Evolutionary conservation across 768 basidiomycete species (phyloP).

Genomic region (Tylopilus sp.): DNA sequence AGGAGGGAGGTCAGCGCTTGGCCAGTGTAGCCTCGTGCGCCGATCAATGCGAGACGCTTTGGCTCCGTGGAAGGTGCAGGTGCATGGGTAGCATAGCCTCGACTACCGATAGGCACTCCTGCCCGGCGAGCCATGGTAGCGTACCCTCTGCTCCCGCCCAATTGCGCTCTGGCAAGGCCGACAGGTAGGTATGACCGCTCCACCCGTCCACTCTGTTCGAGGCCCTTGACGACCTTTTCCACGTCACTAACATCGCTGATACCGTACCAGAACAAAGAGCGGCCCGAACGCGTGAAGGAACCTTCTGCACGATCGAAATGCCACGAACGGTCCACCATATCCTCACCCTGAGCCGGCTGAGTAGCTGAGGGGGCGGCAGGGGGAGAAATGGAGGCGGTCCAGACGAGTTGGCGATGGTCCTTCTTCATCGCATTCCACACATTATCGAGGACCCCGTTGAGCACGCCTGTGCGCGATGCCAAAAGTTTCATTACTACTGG

Average conservation of each 20-base stretch:
- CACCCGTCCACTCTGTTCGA: constrained; percentile 78
- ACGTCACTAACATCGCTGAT: constrained; percentile 89
- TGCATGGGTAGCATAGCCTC: constrained; percentile 80
- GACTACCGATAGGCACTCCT: constrained; percentile 43
- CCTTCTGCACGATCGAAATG: constrained; percentile 99
- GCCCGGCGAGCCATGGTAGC: constrained; percentile 27
- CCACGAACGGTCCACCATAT: constrained; percentile 83
- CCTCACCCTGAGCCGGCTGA: constrained; percentile 59
- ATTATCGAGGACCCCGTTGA: constrained; percentile 96
- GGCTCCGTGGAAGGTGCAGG: constrained; percentile 47
- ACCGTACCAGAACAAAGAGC: constrained; percentile 97
- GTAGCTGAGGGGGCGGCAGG: constrained; percentile 7
- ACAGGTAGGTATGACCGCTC: constrained; percentile 82
- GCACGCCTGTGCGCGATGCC: constrained; percentile 79
- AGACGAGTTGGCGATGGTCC: constrained; percentile 91
- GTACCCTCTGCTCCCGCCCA: constrained; percentile 20
- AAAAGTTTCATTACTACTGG: constrained; percentile 94
- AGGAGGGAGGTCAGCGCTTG: constrained; percentile 87
- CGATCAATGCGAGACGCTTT: constrained; percentile 93
- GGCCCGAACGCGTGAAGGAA: constrained; percentile 91
- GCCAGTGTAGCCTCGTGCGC: constrained; percentile 94
- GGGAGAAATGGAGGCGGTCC: constrained; percentile 78
- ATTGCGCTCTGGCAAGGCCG: constrained; percentile 15
- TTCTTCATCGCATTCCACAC: constrained; percentile 96
- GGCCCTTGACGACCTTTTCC: constrained; percentile 73